phyloP scores from a whole-genome alignment of 495 filamentous ascomycete species.

The Patellaria atrata region DNA sequence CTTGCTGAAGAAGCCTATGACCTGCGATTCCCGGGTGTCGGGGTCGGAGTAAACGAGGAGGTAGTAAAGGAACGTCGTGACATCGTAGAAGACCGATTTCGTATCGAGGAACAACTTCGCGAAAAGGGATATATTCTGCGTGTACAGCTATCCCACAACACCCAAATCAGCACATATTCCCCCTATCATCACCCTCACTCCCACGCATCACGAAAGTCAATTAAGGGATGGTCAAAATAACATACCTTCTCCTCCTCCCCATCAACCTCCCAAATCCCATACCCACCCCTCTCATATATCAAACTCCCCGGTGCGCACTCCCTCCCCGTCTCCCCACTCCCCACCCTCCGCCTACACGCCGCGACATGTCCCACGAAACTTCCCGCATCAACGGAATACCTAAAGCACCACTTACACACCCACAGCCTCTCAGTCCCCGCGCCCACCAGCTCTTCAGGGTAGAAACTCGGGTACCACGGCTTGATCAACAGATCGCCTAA shows the following conservation, averaged over 20 bases:
- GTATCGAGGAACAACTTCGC: constrained; percentile 97
- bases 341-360: neutral
- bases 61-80: constrained; percentile 89
- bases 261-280: constrained; percentile 78
- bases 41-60: constrained; percentile 55
- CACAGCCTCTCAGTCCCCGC: constrained; percentile 45
- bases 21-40: constrained; percentile 30
- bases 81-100: constrained; percentile 97
- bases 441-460: constrained; percentile 30
- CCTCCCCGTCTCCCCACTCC: neutral
- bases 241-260: constrained; percentile 64
- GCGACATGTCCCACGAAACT: constrained; percentile 38
- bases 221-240: constrained; percentile 7
- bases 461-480: constrained; percentile 34
- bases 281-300: constrained; percentile 46
- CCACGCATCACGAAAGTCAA: neutral
- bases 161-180: neutral
- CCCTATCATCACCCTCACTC: no score
- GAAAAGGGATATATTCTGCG: constrained; percentile 90
- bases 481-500: constrained; percentile 31
- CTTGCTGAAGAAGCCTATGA: constrained; percentile 94
- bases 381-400: constrained; percentile 63
- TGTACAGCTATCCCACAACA: constrained; percentile 49
- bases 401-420: constrained; percentile 88
- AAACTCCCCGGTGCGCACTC: constrained; percentile 17